These are phyloP conservation scores for Tricholoma terreum DNA, from an alignment of 768 basidiomycete species.

Conservation along the genomic window DNA sequence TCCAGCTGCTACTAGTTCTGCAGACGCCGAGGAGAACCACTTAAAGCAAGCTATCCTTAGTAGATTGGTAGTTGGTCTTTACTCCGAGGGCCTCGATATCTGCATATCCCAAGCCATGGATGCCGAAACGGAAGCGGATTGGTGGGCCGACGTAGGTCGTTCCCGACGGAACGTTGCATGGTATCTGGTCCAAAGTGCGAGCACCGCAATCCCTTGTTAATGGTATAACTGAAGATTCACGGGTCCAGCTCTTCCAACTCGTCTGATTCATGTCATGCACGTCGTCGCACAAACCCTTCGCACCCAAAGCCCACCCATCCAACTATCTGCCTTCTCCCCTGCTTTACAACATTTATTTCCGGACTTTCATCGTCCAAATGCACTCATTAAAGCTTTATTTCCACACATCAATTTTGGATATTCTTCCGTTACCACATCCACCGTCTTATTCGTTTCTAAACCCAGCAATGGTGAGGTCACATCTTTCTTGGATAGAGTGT, in stretches of 20 bases:
- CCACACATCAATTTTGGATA: slow-evolving; percentile 44
- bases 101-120: slow-evolving; percentile 65
- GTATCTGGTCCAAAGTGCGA: slow-evolving; percentile 80
- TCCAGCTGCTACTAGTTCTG: slow-evolving; percentile 1
- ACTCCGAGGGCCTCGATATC: slow-evolving; percentile 61
- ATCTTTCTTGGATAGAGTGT: slow-evolving; percentile 7
- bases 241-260: slow-evolving; percentile 43
- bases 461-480: neutral
- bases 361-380: slow-evolving; percentile 43
- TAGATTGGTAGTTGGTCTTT: slow-evolving; percentile 54
- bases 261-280: slow-evolving; percentile 33
- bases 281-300: slow-evolving; percentile 42
- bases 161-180: slow-evolving; percentile 52
- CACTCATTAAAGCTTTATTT: slow-evolving; percentile 59
- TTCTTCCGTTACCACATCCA: slow-evolving; percentile 15
- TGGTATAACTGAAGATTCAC: slow-evolving; percentile 10
- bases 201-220: neutral
- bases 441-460: slow-evolving; percentile 11
- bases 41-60: slow-evolving; percentile 43
- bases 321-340: slow-evolving; percentile 43
- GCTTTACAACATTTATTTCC: slow-evolving; percentile 48
- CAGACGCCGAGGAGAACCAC: slow-evolving; percentile 33
- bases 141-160: slow-evolving; percentile 76
- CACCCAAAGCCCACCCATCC: slow-evolving; percentile 43
- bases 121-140: slow-evolving; percentile 75